Evolutionary conservation across 768 basidiomycete species (phyloP), one percentile per base, ranked within the genome.

Genomic region (Chalciporus chontae): DNA sequence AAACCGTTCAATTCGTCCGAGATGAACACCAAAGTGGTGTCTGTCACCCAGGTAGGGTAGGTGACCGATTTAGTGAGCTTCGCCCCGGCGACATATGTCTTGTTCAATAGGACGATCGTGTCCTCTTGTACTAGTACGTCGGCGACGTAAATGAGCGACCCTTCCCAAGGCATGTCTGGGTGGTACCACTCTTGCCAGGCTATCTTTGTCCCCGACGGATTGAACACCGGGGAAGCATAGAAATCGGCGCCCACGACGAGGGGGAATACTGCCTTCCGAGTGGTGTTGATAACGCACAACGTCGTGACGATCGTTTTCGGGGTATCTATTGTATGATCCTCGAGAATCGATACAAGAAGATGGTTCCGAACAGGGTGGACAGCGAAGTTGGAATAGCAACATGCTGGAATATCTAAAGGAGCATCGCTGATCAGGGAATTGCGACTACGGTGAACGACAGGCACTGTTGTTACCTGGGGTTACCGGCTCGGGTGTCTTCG

Each of bases 91-190:
- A 87, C 73, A 15, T 68, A 66, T 15, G 58, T 64, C 2, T 13
- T 27, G 2, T 58, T 31, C 46, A 75, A 70, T 17, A 80, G 46
- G 5, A 54, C 43, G 15, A 78, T 32, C 4, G 1, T 26, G 4
- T 31, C 48, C 0, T 11, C 8, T 0, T 34, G 13, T 14, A 45
- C 8, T 8, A 19, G 15, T 14, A 83, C 64, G 10, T 76, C 66
- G 0, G 76, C 84, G 40, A 81, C 60, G 57, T 73, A 71, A 51
- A 87, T 67, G 48, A 77, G 66, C 5, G 73, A 68, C 11, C 79
- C 81, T 56, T 83, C 76, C 83, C 83, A 89, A 3, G 86, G 79
- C 81, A 84, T 82, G 55, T 80, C 73, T 0, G 82, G 82, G 32
- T 82, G 80, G 48, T 60, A 69, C 86, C 85, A 88, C 51, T 81